Conservation (phyloP, 306 rosid species). For the Astragalus glycyphyllos region DNA sequence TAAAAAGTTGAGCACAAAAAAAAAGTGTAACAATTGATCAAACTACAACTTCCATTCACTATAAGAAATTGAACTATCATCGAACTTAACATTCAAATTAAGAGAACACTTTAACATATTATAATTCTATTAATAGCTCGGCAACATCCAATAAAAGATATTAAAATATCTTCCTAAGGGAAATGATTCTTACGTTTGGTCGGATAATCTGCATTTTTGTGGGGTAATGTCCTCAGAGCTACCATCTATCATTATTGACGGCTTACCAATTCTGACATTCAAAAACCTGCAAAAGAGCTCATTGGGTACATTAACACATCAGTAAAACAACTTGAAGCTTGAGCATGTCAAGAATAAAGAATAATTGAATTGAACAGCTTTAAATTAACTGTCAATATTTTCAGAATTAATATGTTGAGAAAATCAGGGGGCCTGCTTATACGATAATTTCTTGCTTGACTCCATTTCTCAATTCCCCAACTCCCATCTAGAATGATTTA, state of each 20-base stretch:
- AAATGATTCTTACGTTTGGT: slow-evolving; percentile 65
- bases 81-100: slow-evolving; percentile 19
- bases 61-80: slow-evolving; percentile 25
- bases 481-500: background rate
- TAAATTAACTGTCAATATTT: background rate
- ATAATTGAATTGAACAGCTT: slow-evolving; percentile 20
- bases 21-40: slow-evolving; percentile 1
- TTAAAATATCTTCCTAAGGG: background rate
- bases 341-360: slow-evolving; percentile 22
- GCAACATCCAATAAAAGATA: slow-evolving; percentile 27
- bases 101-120: slow-evolving; percentile 19
- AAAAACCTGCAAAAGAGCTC: slow-evolving; percentile 61
- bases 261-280: slow-evolving; percentile 66
- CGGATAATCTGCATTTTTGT: slow-evolving; percentile 82
- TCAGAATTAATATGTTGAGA: slow-evolving; percentile 12
- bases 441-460: slow-evolving; percentile 15
- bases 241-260: slow-evolving; percentile 62
- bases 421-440: slow-evolving; percentile 2
- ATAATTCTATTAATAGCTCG: slow-evolving; percentile 20
- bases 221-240: slow-evolving; percentile 57
- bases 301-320: slow-evolving; percentile 25
- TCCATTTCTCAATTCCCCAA: slow-evolving; percentile 29
- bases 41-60: slow-evolving; percentile 8
- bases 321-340: slow-evolving; percentile 29
- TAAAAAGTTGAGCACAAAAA: slow-evolving; percentile 27